Conservation (phyloP, 2,329 filamentous ascomycete genomes). For the Dactylellina haptotyla region DNA sequence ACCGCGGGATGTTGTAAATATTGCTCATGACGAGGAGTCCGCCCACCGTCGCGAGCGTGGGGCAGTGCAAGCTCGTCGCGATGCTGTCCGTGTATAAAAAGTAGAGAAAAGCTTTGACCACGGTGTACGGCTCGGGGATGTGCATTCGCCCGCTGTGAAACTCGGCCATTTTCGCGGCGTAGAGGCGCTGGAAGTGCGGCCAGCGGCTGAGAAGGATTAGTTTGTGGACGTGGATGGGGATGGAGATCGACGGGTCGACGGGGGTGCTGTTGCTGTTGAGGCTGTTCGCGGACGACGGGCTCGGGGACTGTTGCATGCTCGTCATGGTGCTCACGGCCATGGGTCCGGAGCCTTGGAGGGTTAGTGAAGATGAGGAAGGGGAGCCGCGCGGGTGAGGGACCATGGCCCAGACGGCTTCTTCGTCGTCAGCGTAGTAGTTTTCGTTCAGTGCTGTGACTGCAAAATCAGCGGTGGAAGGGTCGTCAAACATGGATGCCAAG, state of each 20-base stretch:
- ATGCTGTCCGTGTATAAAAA: conserved; percentile 98
- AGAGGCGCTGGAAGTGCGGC: conserved; percentile 94
- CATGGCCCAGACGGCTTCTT: conserved; percentile 64
- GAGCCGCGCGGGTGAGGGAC: conserved; percentile 41
- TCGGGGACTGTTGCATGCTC: conserved; percentile 21
- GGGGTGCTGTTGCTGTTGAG: conserved; percentile 54
- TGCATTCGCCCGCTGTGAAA: conserved; percentile 98
- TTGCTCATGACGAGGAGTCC: conserved; percentile 97
- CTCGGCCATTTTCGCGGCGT: conserved; percentile 93
- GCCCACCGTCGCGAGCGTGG: conserved; percentile 81
- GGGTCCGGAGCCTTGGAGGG: conserved; percentile 3
- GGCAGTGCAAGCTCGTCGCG: conserved; percentile 69
- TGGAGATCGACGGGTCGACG: conserved; percentile 58
- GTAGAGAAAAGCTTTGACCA: conserved; percentile 92
- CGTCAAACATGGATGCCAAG: conserved; percentile 85
- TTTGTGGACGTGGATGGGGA: conserved; percentile 91
- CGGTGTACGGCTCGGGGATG: conserved; percentile 93
- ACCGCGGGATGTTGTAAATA: conserved; percentile 94
- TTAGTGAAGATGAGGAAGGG: conserved; percentile 23
- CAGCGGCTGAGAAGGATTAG: conserved; percentile 93
- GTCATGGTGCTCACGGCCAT: conserved; percentile 19
- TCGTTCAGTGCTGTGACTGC: conserved; percentile 87
- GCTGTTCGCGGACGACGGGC: conserved; percentile 40
- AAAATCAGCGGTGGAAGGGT: conserved; percentile 88
- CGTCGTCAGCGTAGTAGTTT: conserved; percentile 71